These are phyloP conservation scores for Oryza meridionalis DNA, from an alignment of 176 grass and related monocot species.

Conservation along the genomic window DNA sequence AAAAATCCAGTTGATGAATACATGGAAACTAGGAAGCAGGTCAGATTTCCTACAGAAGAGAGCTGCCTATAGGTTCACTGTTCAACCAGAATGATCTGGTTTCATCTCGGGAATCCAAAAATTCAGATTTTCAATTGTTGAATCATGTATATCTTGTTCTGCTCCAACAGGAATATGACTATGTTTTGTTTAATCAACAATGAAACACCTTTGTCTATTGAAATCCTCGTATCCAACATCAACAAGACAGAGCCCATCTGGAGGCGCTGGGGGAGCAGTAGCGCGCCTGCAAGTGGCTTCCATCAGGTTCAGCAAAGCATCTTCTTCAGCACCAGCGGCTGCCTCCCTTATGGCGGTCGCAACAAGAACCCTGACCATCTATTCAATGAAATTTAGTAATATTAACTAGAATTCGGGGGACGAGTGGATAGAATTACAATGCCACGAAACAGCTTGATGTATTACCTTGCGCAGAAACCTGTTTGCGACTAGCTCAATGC, in stretches of 20 bases:
- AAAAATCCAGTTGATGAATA: not conserved
- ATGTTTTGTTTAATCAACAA: slow-evolving; percentile 47
- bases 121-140: not conserved
- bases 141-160: slow-evolving; percentile 9
- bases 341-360: slow-evolving; percentile 90
- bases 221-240: slow-evolving; percentile 87
- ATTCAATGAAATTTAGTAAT: slow-evolving; percentile 1
- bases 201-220: slow-evolving; percentile 59
- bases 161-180: not conserved
- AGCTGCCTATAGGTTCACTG: too few relatives aligned
- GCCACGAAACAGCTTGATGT: not conserved
- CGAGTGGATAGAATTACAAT: not conserved
- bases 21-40: not conserved
- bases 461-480: slow-evolving; percentile 94
- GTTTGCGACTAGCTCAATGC: slow-evolving; percentile 80
- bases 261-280: slow-evolving; percentile 84
- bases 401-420: not conserved
- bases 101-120: not conserved
- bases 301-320: slow-evolving; percentile 78
- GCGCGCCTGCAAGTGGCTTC: slow-evolving; percentile 84
- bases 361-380: slow-evolving; percentile 95
- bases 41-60: not conserved
- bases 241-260: slow-evolving; percentile 86
- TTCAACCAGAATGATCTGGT: not conserved
- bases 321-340: slow-evolving; percentile 64